Evolutionary conservation across 108 stramenopile genomes (phyloP), one percentile per base, ranked within the genome.

Genomic region (Schizochytrium sp.): DNA sequence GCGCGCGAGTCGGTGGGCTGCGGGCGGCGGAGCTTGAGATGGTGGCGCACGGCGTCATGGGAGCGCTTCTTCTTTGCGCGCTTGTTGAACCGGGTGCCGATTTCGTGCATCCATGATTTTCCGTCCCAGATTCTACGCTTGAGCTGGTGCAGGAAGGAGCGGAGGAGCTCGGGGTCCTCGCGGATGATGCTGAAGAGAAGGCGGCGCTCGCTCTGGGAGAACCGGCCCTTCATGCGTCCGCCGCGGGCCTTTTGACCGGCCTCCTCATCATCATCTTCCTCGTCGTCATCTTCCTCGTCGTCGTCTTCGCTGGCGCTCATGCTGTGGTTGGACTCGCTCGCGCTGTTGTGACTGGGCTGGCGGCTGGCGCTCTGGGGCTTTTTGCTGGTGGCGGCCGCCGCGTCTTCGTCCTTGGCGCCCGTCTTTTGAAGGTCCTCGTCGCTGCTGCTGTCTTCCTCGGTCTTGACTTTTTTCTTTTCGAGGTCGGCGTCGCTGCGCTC

Each of bases 141-240:
- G 48, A 83, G 51, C 76, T 83, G 76, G 51, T 83, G 76, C 76
- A 83, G 28, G 76, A 83, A 83, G 76, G 76, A 83, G 4, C 76
- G 45, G 48, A 83, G 51, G n/a, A 83, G 76, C 76, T 83, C 76
- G 2, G 76, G 76, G 76, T 83, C 76, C 51, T 83, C 76, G 76
- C 76, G 76, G 51, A 83, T 83, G 51, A 83, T 83, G 28, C 76
- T 45, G 28, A 83, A 83, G 19, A 83, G 51, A 34, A 83, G 48
- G 2, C 51, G 45, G 19, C 76, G 19, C 28, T 83, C 76, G 76
- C 48, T 53, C 51, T 83, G 45, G 19, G 76, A 53, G 76, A 83
- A 83, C 2, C 76, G 76, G 51, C 76, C 76, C 28, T 83, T 83
- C 48, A 47, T 83, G 48, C 51, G 45, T 12, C 48, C 51, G 8